These are phyloP conservation scores for Bonia amplexicaulis DNA, from an alignment of 176 grass and related monocot species.

Conservation along the genomic window DNA sequence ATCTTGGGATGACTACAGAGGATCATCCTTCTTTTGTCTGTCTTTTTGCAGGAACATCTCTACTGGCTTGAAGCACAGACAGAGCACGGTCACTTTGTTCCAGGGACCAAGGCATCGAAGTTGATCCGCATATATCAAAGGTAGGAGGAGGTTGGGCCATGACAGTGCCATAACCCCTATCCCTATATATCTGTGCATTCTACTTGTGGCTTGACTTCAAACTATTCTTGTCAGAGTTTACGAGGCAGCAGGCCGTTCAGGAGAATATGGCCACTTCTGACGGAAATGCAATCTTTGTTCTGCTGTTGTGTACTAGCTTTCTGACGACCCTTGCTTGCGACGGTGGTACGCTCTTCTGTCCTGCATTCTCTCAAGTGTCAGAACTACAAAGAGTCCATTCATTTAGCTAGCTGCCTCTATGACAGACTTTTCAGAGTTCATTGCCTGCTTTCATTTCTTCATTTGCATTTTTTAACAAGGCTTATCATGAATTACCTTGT, in stretches of 20 bases:
- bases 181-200: constrained; percentile 25
- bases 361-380: background rate
- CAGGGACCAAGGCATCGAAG: background rate
- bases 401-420: too few species aligned
- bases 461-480: background rate
- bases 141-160: background rate
- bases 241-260: background rate
- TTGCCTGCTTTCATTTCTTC: background rate
- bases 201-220: background rate
- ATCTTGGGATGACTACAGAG: constrained; percentile 11
- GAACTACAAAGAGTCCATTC: background rate
- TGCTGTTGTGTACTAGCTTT: constrained; percentile 18
- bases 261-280: background rate
- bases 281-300: background rate
- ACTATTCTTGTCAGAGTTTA: background rate
- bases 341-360: constrained; percentile 7
- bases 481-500: too few species aligned
- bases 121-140: background rate
- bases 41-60: constrained; percentile 12
- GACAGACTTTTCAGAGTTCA: background rate
- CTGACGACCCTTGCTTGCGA: constrained; percentile 19
- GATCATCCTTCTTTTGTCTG: constrained; percentile 3
- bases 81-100: background rate
- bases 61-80: background rate
- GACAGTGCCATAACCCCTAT: background rate